Percentiles rank a stretch among this genome's conserved stretches.
These are phyloP conservation scores for Silene uniflora DNA, from an alignment of 148 eudicot species.

Conservation along the genomic window DNA sequence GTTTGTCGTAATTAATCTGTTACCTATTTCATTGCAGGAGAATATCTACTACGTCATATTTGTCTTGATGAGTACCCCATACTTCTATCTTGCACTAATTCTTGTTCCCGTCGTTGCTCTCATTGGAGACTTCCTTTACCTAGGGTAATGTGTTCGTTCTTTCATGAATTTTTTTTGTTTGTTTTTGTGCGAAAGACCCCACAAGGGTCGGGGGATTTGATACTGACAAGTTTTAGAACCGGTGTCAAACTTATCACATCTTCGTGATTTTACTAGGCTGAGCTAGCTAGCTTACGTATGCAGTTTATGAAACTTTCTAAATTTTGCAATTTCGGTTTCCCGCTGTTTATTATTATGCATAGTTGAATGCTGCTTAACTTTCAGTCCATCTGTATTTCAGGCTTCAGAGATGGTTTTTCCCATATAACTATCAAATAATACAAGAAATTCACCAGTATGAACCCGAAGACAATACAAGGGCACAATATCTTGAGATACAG, in stretches of 20 bases:
- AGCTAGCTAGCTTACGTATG: neutral
- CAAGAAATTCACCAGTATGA: slow-evolving; percentile 81
- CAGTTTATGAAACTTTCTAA: neutral
- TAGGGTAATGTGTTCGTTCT: slow-evolving; percentile 50
- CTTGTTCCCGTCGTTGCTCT: slow-evolving; percentile 84
- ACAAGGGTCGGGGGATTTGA: neutral
- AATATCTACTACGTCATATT: slow-evolving; percentile 58
- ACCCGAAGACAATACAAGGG: slow-evolving; percentile 41
- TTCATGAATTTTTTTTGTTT: no score
- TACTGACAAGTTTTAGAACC: neutral
- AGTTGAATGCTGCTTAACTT: neutral
- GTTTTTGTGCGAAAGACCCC: neutral
- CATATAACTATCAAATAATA: slow-evolving; percentile 80
- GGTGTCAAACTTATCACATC: no score
- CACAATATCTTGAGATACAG: slow-evolving; percentile 51
- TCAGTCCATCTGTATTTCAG: slow-evolving; percentile 33
- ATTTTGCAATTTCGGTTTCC: neutral
- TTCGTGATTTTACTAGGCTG: neutral
- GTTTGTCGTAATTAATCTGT: slow-evolving; percentile 6
- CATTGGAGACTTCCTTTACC: slow-evolving; percentile 68
- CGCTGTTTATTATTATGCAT: neutral
- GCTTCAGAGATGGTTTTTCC: slow-evolving; percentile 89
- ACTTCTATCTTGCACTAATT: slow-evolving; percentile 66
- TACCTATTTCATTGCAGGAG: slow-evolving; percentile 46
- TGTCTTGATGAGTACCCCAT: slow-evolving; percentile 72